Conservation (phyloP, 768 basidiomycete species). For the Serendipita vermifera region DNA sequence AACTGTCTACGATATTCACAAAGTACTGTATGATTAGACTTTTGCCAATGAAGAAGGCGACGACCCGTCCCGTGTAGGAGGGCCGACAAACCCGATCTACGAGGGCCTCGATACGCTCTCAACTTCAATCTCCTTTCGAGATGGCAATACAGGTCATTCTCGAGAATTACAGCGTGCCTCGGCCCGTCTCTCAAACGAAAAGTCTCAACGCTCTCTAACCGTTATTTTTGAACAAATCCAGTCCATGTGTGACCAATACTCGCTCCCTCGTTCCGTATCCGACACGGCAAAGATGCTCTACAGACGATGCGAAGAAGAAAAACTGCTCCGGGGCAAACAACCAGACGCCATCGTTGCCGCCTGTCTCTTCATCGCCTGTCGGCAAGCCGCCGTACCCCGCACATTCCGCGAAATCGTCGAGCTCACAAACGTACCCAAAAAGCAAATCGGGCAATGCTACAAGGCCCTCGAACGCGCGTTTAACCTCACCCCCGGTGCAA, state of each 20-base stretch:
- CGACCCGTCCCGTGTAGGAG: conserved; percentile 99
- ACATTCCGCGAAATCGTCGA: conserved; percentile 95
- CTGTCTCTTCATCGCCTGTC: conserved; percentile 94
- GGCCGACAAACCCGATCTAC: conserved; percentile 81
- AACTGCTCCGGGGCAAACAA: conserved; percentile 79
- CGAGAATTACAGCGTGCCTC: conserved; percentile 88
- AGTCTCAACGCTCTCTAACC: conserved; percentile 73
- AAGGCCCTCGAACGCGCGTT: conserved; percentile 80
- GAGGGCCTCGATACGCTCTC: conserved; percentile 92
- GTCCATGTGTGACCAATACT: conserved; percentile 91
- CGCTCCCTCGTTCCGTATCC: conserved; percentile 83
- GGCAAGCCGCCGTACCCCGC: conserved; percentile 88
- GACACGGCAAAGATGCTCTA: conserved; percentile 95
- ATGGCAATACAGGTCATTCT: conserved; percentile 87
- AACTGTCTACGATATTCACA: conserved; percentile 4
- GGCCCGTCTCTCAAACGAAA: conserved; percentile 55
- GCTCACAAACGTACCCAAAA: conserved; percentile 87
- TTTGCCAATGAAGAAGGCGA: conserved; percentile 99
- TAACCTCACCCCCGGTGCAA: conserved; percentile 72
- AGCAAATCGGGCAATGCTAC: conserved; percentile 87
- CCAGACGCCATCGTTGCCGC: conserved; percentile 91
- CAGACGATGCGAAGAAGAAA: conserved; percentile 94
- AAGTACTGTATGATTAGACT: too few relatives aligned
- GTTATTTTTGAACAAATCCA: conserved; percentile 85
- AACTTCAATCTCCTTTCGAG: conserved; percentile 89